Percentiles rank a stretch among this genome's conserved stretches.
Evolutionary conservation across 805 yeast genomes (phyloP).

Genomic region (Candida ponderosae): DNA sequence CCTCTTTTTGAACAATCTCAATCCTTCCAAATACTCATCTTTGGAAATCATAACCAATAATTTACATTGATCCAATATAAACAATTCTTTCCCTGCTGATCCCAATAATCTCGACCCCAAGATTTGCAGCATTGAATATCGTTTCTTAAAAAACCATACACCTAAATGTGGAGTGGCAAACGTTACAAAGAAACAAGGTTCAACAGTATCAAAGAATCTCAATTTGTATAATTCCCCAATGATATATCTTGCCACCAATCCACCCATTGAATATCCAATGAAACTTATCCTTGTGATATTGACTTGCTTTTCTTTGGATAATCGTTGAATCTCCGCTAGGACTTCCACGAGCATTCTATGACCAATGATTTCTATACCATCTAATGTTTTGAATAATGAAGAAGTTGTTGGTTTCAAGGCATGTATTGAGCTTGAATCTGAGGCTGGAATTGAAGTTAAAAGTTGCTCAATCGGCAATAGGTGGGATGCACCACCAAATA

Average conservation of each 20-base stretch:
- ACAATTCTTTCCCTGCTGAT: slow-evolving; percentile 68
- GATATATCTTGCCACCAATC: slow-evolving; percentile 72
- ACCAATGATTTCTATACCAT: slow-evolving; percentile 73
- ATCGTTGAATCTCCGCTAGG: slow-evolving; percentile 30
- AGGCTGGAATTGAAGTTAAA: slow-evolving; percentile 28
- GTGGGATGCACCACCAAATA: slow-evolving; percentile 64
- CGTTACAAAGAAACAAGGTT: slow-evolving; percentile 57
- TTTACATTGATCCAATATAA: slow-evolving; percentile 38
- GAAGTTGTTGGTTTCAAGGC: slow-evolving; percentile 51
- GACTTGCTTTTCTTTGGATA: slow-evolving; percentile 23
- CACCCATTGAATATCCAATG: slow-evolving; percentile 88
- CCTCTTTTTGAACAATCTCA: slow-evolving; percentile 48
- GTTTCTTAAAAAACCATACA: slow-evolving; percentile 36
- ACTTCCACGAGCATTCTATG: slow-evolving; percentile 66
- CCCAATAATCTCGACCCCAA: slow-evolving; percentile 53
- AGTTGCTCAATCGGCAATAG: slow-evolving; percentile 37
- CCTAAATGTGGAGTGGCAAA: slow-evolving; percentile 81
- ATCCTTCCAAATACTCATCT: slow-evolving; percentile 44
- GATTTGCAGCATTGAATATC: slow-evolving; percentile 32
- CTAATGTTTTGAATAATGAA: slow-evolving; percentile 70
- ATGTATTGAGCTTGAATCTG: slow-evolving; percentile 31
- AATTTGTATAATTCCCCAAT: slow-evolving; percentile 60
- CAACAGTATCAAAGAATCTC: slow-evolving; percentile 45
- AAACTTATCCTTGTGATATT: slow-evolving; percentile 53
- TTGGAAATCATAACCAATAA: slow-evolving; percentile 34